phyloP scores from a whole-genome alignment of 768 basidiomycete genomes.

The Auriculariales sp. region DNA sequence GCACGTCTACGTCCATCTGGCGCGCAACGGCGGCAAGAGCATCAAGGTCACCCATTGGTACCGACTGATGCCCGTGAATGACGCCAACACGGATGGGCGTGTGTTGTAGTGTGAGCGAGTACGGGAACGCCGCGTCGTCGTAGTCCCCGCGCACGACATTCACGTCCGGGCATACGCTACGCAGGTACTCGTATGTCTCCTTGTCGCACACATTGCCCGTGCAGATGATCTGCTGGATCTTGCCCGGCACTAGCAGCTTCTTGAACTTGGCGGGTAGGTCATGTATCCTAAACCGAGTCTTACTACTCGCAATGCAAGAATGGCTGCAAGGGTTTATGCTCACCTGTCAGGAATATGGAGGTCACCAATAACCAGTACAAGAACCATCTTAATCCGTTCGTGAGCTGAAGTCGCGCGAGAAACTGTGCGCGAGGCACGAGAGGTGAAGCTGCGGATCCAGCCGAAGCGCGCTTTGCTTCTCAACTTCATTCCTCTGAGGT shows the following conservation, averaged over 20 bases:
- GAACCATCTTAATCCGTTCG: conserved; percentile 82
- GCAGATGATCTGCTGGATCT: conserved; percentile 95
- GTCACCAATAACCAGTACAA: conserved; percentile 95
- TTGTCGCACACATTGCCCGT: conserved; percentile 96
- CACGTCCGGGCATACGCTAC: conserved; percentile 88
- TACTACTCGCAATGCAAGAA: not conserved
- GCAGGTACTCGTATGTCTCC: conserved; percentile 92
- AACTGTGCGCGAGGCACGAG: too few species aligned
- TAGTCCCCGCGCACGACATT: conserved; percentile 88
- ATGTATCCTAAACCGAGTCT: conserved; percentile 52
- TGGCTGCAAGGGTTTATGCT: not conserved
- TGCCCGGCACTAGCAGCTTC: conserved; percentile 87
- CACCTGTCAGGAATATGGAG: conserved; percentile 80
- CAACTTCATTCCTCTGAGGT: too few species aligned
- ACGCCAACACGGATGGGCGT: conserved; percentile 81
- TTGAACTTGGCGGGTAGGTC: conserved; percentile 95
- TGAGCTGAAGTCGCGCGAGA: too few species aligned
- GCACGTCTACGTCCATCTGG: conserved; percentile 96
- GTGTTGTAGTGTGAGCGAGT: conserved; percentile 68
- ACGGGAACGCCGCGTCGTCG: conserved; percentile 80
- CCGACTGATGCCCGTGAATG: conserved; percentile 85
- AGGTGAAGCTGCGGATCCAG: too few species aligned
- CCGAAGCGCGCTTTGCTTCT: too few species aligned
- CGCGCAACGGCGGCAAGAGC: conserved; percentile 50
- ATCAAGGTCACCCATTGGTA: conserved; percentile 73